phyloP scores from a whole-genome alignment of 2,329 filamentous ascomycete genomes.

The Arthrocladium fulminans region DNA sequence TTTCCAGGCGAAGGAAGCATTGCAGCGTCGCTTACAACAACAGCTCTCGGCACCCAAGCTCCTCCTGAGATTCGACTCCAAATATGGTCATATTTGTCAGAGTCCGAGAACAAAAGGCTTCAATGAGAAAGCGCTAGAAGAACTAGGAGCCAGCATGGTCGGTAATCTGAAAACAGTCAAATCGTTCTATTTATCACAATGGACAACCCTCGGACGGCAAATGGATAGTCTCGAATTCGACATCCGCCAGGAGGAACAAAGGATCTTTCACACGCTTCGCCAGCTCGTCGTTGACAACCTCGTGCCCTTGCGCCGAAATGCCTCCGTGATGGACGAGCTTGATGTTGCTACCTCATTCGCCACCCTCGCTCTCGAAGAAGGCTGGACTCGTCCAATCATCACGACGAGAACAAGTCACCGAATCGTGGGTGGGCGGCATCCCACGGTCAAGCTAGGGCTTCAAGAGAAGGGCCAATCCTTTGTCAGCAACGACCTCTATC shows the following conservation, averaged over 20 bases:
- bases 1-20: conserved; percentile 47
- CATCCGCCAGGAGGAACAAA: conserved; percentile 76
- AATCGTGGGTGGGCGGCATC: conserved; percentile 79
- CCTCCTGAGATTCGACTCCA: conserved; percentile 75
- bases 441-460: conserved; percentile 80
- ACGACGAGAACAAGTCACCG: conserved; percentile 58
- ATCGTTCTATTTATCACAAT: conserved; percentile 74
- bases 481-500: conserved; percentile 73
- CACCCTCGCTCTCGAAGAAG: conserved; percentile 63
- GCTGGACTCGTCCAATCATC: conserved; percentile 64
- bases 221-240: conserved; percentile 70
- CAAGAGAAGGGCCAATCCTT: conserved; percentile 71
- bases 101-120: conserved; percentile 53
- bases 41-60: conserved; percentile 56
- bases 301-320: conserved; percentile 78
- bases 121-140: conserved; percentile 46
- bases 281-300: conserved; percentile 70
- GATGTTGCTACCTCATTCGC: conserved; percentile 86
- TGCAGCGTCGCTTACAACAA: conserved; percentile 55
- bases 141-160: conserved; percentile 47
- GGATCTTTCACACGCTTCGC: conserved; percentile 66
- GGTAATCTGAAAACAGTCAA: conserved; percentile 75
- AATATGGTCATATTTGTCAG: conserved; percentile 82
- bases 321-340: conserved; percentile 82
- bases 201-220: conserved; percentile 69